phyloP scores from a whole-genome alignment of 768 basidiomycete genomes.

The Astraeus odoratus region DNA sequence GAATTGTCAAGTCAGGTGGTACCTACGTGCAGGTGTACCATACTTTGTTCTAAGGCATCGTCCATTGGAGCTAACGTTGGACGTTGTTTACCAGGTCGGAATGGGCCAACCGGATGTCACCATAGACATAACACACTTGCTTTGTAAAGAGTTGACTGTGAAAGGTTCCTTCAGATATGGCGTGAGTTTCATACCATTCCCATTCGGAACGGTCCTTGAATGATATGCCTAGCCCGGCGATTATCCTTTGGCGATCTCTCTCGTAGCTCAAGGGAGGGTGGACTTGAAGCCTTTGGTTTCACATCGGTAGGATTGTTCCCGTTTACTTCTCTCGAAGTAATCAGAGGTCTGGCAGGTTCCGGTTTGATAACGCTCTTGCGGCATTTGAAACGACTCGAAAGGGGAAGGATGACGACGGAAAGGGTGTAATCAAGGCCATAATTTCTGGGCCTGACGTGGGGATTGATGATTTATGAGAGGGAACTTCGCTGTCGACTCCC shows the following conservation, averaged over 20 bases:
- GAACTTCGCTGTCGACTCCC: too few relatives aligned
- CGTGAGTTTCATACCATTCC: conserved; percentile 31
- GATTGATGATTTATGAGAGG: conserved; percentile 31
- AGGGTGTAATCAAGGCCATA: conserved; percentile 82
- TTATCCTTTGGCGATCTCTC: conserved; percentile 78
- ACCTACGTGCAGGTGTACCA: conserved; percentile 55
- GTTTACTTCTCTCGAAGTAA: background rate
- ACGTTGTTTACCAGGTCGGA: conserved; percentile 52
- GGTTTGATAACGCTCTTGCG: conserved; percentile 66
- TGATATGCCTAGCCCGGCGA: conserved; percentile 56
- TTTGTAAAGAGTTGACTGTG: conserved; percentile 72
- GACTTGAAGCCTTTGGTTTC: conserved; percentile 86
- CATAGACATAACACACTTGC: conserved; percentile 63
- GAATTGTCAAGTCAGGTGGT: conserved; percentile 70
- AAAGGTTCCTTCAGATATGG: conserved; percentile 94
- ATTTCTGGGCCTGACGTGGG: conserved; percentile 74
- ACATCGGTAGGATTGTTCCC: conserved; percentile 51
- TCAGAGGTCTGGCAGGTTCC: conserved; percentile 39
- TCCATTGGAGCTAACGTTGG: background rate
- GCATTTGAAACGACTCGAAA: conserved; percentile 79
- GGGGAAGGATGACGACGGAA: conserved; percentile 83
- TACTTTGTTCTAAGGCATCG: conserved; percentile 3
- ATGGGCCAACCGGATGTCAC: conserved; percentile 76
- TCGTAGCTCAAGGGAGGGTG: conserved; percentile 76
- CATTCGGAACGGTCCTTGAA: conserved; percentile 1